Percentiles rank a stretch among this genome's conserved stretches.
Conservation (phyloP, 23 red algal genomes). For the Cyanidium caldarium region DNA sequence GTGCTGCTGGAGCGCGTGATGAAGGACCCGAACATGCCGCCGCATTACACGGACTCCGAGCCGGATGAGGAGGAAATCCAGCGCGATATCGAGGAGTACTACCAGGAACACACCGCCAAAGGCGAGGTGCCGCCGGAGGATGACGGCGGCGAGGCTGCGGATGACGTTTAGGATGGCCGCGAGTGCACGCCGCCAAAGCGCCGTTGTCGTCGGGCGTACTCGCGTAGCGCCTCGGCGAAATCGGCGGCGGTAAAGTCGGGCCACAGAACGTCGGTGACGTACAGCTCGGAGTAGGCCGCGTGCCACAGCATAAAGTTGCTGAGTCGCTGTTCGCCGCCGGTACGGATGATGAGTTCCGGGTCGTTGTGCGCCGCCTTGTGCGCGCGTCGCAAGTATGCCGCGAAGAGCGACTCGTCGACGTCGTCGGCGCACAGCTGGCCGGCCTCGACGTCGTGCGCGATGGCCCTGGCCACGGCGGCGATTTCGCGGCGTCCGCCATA, state of each 20-base stretch:
- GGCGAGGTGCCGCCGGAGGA: too few species aligned
- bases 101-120: too few species aligned
- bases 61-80: too few species aligned
- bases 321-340: slow-evolving; percentile 11
- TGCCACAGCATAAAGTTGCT: slow-evolving; percentile 30
- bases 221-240: neutral
- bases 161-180: too few species aligned
- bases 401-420: slow-evolving; percentile 5
- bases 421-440: neutral
- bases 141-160: too few species aligned
- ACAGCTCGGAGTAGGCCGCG: slow-evolving; percentile 16
- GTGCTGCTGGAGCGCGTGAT: neutral
- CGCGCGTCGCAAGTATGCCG: neutral
- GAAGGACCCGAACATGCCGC: neutral
- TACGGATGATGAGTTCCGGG: slow-evolving; percentile 18
- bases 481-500: slow-evolving; percentile 19
- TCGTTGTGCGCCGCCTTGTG: neutral
- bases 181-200: slow-evolving; percentile 10
- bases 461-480: neutral
- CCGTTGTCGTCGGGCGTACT: slow-evolving; percentile 6
- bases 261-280: slow-evolving; percentile 16
- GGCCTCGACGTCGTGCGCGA: neutral
- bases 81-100: too few species aligned
- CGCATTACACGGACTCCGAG: neutral
- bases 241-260: slow-evolving; percentile 12